Conservation (phyloP, 345 rosid genomes). For the Crucihimalaya himalaica region DNA sequence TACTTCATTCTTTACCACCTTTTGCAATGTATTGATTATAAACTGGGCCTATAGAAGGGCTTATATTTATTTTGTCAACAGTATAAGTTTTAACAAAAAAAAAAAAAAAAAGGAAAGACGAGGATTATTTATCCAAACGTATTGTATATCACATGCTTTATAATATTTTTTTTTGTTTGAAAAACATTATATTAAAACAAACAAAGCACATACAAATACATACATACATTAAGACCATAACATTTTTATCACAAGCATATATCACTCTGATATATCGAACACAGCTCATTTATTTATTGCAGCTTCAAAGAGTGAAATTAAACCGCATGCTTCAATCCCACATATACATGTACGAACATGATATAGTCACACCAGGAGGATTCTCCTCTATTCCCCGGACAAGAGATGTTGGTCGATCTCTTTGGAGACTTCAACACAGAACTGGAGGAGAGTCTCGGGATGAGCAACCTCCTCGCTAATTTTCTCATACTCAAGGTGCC, state of each 20-base stretch:
- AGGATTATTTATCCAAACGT: background rate
- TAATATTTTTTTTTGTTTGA: background rate
- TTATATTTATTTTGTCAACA: background rate
- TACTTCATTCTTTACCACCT: too few species aligned
- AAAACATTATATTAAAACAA: background rate
- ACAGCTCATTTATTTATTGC: background rate
- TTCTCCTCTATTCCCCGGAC: slow-evolving; percentile 13
- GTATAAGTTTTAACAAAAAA: background rate
- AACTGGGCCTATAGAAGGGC: background rate
- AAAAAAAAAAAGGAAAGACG: background rate
- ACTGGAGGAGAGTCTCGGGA: background rate
- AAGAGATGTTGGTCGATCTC: slow-evolving; percentile 27
- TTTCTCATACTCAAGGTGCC: slow-evolving; percentile 2
- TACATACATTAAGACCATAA: background rate
- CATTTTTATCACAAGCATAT: background rate
- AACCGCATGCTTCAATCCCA: background rate
- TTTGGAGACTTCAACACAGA: background rate
- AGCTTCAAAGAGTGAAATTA: background rate
- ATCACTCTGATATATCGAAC: background rate
- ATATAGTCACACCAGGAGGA: background rate
- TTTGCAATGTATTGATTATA: background rate
- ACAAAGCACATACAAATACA: background rate
- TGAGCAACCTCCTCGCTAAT: background rate
- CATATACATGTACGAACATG: background rate
- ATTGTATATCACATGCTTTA: background rate